Evolutionary conservation across 2,329 filamentous ascomycete species (phyloP), one percentile per base, ranked within the genome.

Genomic region (Pseudopithomyces maydicus): DNA sequence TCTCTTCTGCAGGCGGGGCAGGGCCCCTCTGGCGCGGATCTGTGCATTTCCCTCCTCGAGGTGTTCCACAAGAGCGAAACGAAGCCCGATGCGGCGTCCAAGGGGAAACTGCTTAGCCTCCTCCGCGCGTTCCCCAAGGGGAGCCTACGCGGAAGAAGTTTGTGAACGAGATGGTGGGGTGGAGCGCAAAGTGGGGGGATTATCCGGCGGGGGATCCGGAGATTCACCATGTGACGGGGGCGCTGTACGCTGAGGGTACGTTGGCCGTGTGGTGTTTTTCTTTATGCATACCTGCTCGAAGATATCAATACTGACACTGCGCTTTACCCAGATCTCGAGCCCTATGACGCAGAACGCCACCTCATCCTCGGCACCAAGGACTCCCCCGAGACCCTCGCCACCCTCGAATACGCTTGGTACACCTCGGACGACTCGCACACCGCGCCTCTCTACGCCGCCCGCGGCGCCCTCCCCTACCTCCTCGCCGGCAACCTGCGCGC

Each of bases 141-240:
- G 95, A 99, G 79, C 94, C 94, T 3, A 96, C 90, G 54, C 86
- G 93, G 72, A 98, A 97, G 85, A 91, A 91, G 78, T 97, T 93
- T 72, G 89, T 98, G 41, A 87, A 85, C 22, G 93, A 97, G 74
- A 90, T 93, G 73, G 87, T 97, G 65, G 85, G 84, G 85, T 99
- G 95, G 95, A 96, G 92, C 55, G 84, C 87, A 54, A 94, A 90
- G 74, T 89, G 87, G 70, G 92, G 93, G 65, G 90, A 95, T 44
- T 91, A 90, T 74, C 93, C 95, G 46, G 90, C 92, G 49, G 95
- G 95, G 58, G 95, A 99, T 72, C 90, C 94, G 2, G 95, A 98
- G 70, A 82, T 99, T 54, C 95, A 99, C 78, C 93, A 98, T 78
- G 92, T 96, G 42, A 88, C 89, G 35, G 95, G 95, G 49, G 88